Conservation (phyloP, 306 rosid genomes). For the Cucumis cinereus region DNA sequence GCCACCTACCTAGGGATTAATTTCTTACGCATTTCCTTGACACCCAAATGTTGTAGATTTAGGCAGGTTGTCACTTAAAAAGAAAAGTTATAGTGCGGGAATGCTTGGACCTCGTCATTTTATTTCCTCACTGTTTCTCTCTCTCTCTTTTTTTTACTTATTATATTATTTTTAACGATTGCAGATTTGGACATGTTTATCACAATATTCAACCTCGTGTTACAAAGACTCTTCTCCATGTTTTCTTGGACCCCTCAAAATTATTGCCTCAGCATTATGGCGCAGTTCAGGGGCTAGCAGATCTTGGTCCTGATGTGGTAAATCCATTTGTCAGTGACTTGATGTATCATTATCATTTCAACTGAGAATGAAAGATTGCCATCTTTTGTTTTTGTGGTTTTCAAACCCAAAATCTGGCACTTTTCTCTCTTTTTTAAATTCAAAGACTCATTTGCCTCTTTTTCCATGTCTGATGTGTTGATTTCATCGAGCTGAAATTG, state of each 20-base stretch:
- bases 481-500: constrained; percentile 6
- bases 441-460: not conserved
- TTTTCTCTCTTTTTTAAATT: not conserved
- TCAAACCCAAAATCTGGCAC: not conserved
- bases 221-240: constrained; percentile 69
- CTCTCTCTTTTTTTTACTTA: not conserved
- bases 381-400: not conserved
- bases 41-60: too few species aligned
- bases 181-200: constrained; percentile 83
- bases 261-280: constrained; percentile 85
- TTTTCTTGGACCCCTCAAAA: constrained; percentile 84
- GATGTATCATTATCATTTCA: not conserved
- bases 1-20: too few species aligned
- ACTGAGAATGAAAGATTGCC: not conserved
- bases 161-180: constrained; percentile 1
- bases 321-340: constrained; percentile 5
- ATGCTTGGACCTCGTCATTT: not conserved
- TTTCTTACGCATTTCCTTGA: too few species aligned
- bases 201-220: constrained; percentile 79
- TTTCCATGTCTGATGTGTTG: constrained; percentile 10
- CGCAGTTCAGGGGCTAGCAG: constrained; percentile 81
- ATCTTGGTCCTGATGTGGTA: constrained; percentile 79
- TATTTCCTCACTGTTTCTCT: not conserved
- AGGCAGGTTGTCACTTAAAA: too few species aligned
- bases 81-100: not conserved